A percentile compares a stretch with the other conserved stretches of the same genome.
Conservation (phyloP, 1,284 basidiomycete genomes). For the Puccinia horiana region DNA sequence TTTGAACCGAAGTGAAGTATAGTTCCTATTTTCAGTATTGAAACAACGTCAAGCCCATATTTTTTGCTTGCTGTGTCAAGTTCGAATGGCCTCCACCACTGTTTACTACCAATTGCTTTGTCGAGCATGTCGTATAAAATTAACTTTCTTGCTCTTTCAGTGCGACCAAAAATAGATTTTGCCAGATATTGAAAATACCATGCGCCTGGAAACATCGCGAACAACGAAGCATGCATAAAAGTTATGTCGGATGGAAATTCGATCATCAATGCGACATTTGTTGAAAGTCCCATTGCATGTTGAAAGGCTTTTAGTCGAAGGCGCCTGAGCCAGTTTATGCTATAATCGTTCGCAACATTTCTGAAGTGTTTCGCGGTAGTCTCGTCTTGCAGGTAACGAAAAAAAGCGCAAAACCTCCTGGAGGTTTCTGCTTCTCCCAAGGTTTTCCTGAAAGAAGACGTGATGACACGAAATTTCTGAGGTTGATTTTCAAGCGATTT, state of each 20-base stretch:
- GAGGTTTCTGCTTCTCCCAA: not conserved
- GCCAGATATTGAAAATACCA: too few species aligned
- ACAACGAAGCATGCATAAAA: too few species aligned
- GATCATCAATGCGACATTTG: not conserved
- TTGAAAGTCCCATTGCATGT: not conserved
- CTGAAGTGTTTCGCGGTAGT: not conserved
- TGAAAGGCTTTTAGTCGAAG: not conserved
- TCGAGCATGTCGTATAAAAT: not conserved
- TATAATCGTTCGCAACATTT: not conserved
- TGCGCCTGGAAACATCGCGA: too few species aligned
- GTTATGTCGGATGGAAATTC: not conserved
- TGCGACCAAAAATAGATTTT: not conserved
- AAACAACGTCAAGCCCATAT: not conserved
- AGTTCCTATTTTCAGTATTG: not conserved
- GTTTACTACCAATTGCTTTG: not conserved
- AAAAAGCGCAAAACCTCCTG: not conserved
- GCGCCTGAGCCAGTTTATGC: not conserved
- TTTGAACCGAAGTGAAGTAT: not conserved
- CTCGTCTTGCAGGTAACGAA: not conserved
- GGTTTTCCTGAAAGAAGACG: not conserved
- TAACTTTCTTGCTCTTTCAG: not conserved
- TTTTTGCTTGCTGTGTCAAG: not conserved
- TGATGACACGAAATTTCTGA: not conserved
- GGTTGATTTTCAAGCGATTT: not conserved
- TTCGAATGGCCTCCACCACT: not conserved